Evolutionary conservation across 768 basidiomycete genomes (phyloP).

Genomic region (Mycena belliarum): DNA sequence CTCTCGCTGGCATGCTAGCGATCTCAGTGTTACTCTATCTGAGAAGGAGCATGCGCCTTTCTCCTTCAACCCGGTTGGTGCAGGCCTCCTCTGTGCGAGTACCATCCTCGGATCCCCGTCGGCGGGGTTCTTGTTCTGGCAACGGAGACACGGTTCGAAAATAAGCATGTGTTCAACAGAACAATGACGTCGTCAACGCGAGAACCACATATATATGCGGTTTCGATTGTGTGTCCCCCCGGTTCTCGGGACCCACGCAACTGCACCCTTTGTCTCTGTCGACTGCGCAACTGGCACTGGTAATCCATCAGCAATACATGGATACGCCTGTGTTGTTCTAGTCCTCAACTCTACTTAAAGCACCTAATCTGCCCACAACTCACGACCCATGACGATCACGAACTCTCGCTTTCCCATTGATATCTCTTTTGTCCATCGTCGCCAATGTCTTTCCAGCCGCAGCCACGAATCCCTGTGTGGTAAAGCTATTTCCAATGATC

Average conservation of each 20-base stretch:
- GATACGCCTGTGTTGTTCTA: conserved; percentile 9
- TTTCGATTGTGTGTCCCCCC: neutral
- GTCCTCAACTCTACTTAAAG: conserved; percentile 19
- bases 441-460: conserved; percentile 3
- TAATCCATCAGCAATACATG: conserved; percentile 12
- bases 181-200: conserved; percentile 17
- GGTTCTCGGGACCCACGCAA: conserved; percentile 18
- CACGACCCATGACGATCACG: conserved; percentile 12
- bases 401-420: conserved; percentile 2
- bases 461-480: neutral
- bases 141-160: neutral
- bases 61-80: neutral
- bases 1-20: neutral
- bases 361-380: conserved; percentile 9
- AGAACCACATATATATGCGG: conserved; percentile 6
- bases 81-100: neutral
- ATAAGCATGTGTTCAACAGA: neutral
- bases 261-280: neutral
- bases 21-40: neutral
- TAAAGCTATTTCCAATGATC: neutral
- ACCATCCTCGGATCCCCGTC: neutral
- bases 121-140: neutral
- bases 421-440: neutral
- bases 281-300: neutral
- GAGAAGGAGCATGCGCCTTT: neutral